These are phyloP conservation scores for Clohesyomyces aquaticus DNA, from an alignment of 495 filamentous ascomycete genomes.

Conservation along the genomic window DNA sequence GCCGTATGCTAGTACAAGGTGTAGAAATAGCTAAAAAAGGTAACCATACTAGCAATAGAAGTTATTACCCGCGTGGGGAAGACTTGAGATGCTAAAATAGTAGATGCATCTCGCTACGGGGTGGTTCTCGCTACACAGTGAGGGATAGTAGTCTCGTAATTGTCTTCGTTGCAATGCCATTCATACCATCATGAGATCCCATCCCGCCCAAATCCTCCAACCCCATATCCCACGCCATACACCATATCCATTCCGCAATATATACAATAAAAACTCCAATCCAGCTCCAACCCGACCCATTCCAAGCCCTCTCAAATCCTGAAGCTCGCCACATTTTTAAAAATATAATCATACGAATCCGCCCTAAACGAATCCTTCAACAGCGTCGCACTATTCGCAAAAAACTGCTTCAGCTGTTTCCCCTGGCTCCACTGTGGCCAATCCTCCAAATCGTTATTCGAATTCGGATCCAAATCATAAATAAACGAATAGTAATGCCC, in stretches of 20 bases:
- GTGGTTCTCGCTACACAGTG: slow-evolving; percentile 14
- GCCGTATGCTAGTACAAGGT: background rate
- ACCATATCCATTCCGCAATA: too few species aligned
- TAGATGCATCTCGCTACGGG: slow-evolving; percentile 5
- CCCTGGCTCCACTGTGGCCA: slow-evolving; percentile 67
- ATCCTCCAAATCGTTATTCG: slow-evolving; percentile 43
- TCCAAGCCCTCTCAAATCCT: slow-evolving; percentile 57
- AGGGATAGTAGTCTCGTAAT: slow-evolving; percentile 13
- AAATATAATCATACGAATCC: slow-evolving; percentile 55
- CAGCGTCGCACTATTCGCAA: slow-evolving; percentile 49
- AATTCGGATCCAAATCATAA: slow-evolving; percentile 67
- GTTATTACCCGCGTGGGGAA: background rate
- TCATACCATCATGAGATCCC: too few species aligned
- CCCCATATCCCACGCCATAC: too few species aligned
- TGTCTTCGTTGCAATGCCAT: too few species aligned
- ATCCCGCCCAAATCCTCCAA: too few species aligned
- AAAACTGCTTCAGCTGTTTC: slow-evolving; percentile 62
- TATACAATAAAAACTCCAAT: too few species aligned
- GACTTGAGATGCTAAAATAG: slow-evolving; percentile 4
- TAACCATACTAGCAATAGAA: background rate
- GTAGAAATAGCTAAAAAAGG: slow-evolving; percentile 16
- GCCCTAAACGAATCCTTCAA: slow-evolving; percentile 65
- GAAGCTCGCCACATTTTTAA: slow-evolving; percentile 51
- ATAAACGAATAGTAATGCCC: slow-evolving; percentile 69
- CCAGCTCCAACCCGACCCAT: too few species aligned